phyloP scores from a whole-genome alignment of 352 stramenopile species.

The Globisporangium radiosum region DNA sequence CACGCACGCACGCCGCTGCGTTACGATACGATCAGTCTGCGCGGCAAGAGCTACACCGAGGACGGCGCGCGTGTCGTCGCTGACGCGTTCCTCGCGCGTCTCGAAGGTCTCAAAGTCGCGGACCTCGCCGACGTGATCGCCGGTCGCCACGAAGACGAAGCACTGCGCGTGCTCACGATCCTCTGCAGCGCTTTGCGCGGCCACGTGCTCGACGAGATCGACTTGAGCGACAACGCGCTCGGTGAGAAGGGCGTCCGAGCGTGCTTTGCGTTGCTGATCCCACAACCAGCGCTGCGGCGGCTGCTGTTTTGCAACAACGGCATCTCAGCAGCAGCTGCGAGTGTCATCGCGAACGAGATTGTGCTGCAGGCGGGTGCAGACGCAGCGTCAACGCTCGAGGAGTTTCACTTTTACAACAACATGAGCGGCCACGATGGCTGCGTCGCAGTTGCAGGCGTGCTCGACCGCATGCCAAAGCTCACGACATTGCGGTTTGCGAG shows the following conservation, averaged over 20 bases:
- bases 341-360: slow-evolving; percentile 62
- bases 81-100: slow-evolving; percentile 38
- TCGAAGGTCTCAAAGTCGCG: slow-evolving; percentile 47
- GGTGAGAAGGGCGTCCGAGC: slow-evolving; percentile 71
- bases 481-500: slow-evolving; percentile 61
- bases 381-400: slow-evolving; percentile 39
- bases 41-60: slow-evolving; percentile 77
- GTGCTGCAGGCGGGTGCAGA: slow-evolving; percentile 52
- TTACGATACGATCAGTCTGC: slow-evolving; percentile 56
- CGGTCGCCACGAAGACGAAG: slow-evolving; percentile 84
- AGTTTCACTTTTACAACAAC: slow-evolving; percentile 86
- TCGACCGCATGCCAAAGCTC: slow-evolving; percentile 40
- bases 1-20: slow-evolving; percentile 27
- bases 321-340: slow-evolving; percentile 56
- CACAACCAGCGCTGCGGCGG: slow-evolving; percentile 48
- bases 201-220: slow-evolving; percentile 77
- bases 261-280: slow-evolving; percentile 69
- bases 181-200: slow-evolving; percentile 74
- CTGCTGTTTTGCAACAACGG: slow-evolving; percentile 77
- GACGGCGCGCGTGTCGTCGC: slow-evolving; percentile 50
- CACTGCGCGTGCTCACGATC: slow-evolving; percentile 77
- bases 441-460: slow-evolving; percentile 47
- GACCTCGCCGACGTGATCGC: slow-evolving; percentile 92
- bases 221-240: slow-evolving; percentile 78
- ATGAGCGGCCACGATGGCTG: slow-evolving; percentile 76